Conservation (phyloP, 768 basidiomycete genomes). For the Pleurotus giganteus region DNA sequence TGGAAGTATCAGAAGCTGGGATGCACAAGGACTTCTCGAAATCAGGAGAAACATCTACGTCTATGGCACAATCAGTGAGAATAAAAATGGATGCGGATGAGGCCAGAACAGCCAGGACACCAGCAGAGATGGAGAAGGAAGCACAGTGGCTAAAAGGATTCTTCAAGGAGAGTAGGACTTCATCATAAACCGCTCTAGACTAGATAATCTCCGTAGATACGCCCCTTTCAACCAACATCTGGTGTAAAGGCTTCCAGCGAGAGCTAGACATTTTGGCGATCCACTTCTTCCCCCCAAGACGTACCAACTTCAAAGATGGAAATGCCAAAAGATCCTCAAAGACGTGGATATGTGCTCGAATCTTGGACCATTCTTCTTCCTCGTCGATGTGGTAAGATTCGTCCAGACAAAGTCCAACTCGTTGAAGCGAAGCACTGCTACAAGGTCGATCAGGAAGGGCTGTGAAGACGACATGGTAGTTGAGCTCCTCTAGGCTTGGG, state of each 20-base stretch:
- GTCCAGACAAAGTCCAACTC: conserved; percentile 44
- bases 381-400: conserved; percentile 42
- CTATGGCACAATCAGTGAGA: conserved; percentile 26
- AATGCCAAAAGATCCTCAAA: conserved; percentile 24
- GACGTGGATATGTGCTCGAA: conserved; percentile 31
- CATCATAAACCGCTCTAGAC: not conserved
- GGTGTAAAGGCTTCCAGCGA: conserved; percentile 31
- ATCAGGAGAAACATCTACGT: conserved; percentile 8
- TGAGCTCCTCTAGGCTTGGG: conserved; percentile 45
- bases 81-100: conserved; percentile 73
- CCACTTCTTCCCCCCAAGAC: conserved; percentile 55
- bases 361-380: conserved; percentile 34
- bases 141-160: conserved; percentile 65
- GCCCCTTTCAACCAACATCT: conserved; percentile 30
- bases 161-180: conserved; percentile 33
- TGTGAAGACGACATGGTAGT: conserved; percentile 58
- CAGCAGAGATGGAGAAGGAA: conserved; percentile 80
- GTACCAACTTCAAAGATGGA: conserved; percentile 42
- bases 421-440: conserved; percentile 37
- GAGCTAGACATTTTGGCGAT: conserved; percentile 31
- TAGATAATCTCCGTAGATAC: conserved; percentile 15
- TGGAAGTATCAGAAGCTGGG: conserved; percentile 63
- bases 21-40: conserved; percentile 34
- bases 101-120: conserved; percentile 53
- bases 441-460: conserved; percentile 18